phyloP scores from a whole-genome alignment of 305 asterid genomes.

The Caryopteris hybrid region DNA sequence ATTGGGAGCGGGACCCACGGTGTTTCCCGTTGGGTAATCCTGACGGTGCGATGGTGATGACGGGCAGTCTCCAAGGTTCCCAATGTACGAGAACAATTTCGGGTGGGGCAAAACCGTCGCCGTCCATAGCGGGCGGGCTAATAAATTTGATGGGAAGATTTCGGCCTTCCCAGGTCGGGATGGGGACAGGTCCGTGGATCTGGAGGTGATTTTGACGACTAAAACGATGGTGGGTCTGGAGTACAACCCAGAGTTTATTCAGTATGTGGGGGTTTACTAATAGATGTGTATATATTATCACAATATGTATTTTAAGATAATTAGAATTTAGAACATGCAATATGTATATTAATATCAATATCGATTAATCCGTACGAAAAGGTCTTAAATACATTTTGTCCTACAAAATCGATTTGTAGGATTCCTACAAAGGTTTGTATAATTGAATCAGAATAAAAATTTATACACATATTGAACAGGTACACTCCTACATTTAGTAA shows the following conservation, averaged over 20 bases:
- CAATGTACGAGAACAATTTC: conserved; percentile 69
- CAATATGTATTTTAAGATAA: too few species aligned
- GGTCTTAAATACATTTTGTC: too few species aligned
- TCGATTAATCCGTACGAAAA: too few species aligned
- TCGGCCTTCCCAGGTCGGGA: conserved; percentile 63
- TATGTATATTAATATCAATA: too few species aligned
- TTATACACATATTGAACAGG: too few species aligned
- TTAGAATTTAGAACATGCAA: too few species aligned
- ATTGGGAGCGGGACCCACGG: conserved; percentile 37
- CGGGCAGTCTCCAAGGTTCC: conserved; percentile 75
- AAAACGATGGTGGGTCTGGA: conserved; percentile 47
- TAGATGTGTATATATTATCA: background rate
- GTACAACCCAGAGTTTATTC: conserved; percentile 62
- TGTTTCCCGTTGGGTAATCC: conserved; percentile 59
- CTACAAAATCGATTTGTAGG: too few species aligned
- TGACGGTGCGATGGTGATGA: conserved; percentile 63
- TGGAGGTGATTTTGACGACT: conserved; percentile 61
- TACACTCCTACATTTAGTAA: too few species aligned
- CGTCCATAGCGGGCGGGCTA: conserved; percentile 55
- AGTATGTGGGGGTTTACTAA: conserved; percentile 26
- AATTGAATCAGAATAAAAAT: too few species aligned
- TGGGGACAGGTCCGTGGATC: conserved; percentile 54
- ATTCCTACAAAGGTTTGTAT: too few species aligned
- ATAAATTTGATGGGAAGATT: conserved; percentile 63
- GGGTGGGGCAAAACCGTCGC: conserved; percentile 67